These are phyloP conservation scores for Termitomyces bulborhizus DNA, from an alignment of 768 basidiomycete species.

Conservation along the genomic window DNA sequence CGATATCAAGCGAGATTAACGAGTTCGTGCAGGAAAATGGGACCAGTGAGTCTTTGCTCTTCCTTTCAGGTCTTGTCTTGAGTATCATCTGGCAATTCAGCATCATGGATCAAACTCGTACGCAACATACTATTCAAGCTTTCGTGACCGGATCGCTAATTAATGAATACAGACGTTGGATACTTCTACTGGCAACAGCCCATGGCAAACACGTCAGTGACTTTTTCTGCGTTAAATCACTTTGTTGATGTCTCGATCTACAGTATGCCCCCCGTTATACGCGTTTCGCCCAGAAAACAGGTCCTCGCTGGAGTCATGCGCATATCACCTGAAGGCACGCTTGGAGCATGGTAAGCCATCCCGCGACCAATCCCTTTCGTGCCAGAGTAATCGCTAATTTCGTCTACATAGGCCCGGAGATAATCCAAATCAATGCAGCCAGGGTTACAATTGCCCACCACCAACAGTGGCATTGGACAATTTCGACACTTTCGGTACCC, in stretches of 20 bases:
- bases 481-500: conserved; percentile 45
- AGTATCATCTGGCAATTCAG: conserved; percentile 16
- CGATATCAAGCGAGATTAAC: neutral
- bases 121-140: conserved; percentile 4
- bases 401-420: conserved; percentile 51
- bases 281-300: conserved; percentile 48
- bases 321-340: conserved; percentile 52
- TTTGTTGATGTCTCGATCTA: neutral
- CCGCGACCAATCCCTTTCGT: neutral
- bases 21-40: conserved; percentile 46
- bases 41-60: conserved; percentile 34
- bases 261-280: conserved; percentile 47
- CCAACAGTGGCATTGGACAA: conserved; percentile 52
- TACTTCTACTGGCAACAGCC: conserved; percentile 73
- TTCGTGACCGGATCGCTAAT: neutral
- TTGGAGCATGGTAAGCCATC: conserved; percentile 47
- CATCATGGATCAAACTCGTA: conserved; percentile 69
- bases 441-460: conserved; percentile 41
- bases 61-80: neutral
- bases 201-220: conserved; percentile 49
- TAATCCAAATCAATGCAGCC: conserved; percentile 50
- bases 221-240: neutral
- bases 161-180: conserved; percentile 34
- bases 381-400: neutral
- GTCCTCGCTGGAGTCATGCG: conserved; percentile 57